These are phyloP conservation scores for Penicillium freii DNA, from an alignment of 2,329 filamentous ascomycete genomes.

Conservation along the genomic window DNA sequence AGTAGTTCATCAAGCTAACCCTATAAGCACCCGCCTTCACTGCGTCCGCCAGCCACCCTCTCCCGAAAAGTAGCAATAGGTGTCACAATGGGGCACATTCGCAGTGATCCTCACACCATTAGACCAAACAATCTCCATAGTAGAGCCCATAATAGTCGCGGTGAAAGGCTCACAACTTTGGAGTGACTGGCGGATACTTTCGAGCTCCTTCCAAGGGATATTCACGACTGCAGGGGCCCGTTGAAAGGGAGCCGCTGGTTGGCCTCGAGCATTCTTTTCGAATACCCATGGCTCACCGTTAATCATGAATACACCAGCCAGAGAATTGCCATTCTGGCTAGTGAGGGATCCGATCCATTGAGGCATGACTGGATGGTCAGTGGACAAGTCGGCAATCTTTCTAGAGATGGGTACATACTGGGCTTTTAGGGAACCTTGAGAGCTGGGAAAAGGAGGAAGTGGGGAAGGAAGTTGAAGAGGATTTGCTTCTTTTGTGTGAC, in stretches of 20 bases:
- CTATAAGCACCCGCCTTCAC: background rate
- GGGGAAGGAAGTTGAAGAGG: background rate
- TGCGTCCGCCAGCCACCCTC: constrained; percentile 8
- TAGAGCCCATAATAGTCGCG: constrained; percentile 7
- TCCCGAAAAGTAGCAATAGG: constrained; percentile 3
- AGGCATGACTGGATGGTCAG: constrained; percentile 6
- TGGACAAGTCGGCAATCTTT: too few species aligned
- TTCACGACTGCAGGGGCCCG: constrained; percentile 8
- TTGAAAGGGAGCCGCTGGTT: constrained; percentile 4
- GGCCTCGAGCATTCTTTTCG: constrained; percentile 5
- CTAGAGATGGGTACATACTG: background rate
- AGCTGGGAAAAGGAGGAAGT: background rate
- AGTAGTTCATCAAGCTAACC: background rate
- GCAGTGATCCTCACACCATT: constrained; percentile 11
- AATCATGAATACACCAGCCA: constrained; percentile 10
- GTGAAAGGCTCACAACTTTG: constrained; percentile 5
- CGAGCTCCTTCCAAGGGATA: constrained; percentile 11
- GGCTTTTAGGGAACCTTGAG: background rate
- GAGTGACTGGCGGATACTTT: constrained; percentile 2
- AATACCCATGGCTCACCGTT: constrained; percentile 11
- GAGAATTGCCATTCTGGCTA: constrained; percentile 2
- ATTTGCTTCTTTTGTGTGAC: background rate
- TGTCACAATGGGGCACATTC: constrained; percentile 9
- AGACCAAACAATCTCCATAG: constrained; percentile 9
- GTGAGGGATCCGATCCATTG: constrained; percentile 9